phyloP scores from a whole-genome alignment of 2,329 filamentous ascomycete species.

The Xylaria sp. region DNA sequence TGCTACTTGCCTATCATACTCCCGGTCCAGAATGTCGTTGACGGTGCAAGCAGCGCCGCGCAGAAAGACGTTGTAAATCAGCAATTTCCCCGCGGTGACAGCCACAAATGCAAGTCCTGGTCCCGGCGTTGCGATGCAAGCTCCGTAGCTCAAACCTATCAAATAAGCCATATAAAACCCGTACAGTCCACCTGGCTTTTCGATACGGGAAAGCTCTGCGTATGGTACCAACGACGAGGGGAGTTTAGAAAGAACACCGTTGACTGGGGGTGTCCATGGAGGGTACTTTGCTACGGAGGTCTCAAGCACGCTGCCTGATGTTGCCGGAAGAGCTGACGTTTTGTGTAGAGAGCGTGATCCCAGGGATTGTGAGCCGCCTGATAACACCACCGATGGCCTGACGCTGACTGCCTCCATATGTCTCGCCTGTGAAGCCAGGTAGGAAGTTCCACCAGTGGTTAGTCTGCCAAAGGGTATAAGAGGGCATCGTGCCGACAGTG shows the following conservation, averaged over 20 bases:
- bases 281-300: conserved; percentile 15
- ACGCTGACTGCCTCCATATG: neutral
- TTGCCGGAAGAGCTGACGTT: neutral
- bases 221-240: conserved; percentile 40
- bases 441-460: neutral
- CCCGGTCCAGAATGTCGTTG: conserved; percentile 66
- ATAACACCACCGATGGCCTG: neutral
- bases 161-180: conserved; percentile 43
- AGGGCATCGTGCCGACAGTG: conserved; percentile 12
- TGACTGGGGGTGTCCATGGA: conserved; percentile 35
- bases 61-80: conserved; percentile 54
- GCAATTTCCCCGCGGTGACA: conserved; percentile 27
- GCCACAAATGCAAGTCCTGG: conserved; percentile 17
- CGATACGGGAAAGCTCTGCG: conserved; percentile 42
- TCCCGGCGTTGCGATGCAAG: conserved; percentile 30
- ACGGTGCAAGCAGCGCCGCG: conserved; percentile 63
- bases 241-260: conserved; percentile 34
- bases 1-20: conserved; percentile 63
- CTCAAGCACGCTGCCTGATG: neutral
- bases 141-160: conserved; percentile 38
- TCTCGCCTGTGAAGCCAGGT: conserved; percentile 8
- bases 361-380: neutral
- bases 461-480: conserved; percentile 3
- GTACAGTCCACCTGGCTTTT: conserved; percentile 41
- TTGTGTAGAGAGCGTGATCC: conserved; percentile 7